Conservation (phyloP, 75 land plant genomes). For the Cupressus sempervirens region DNA sequence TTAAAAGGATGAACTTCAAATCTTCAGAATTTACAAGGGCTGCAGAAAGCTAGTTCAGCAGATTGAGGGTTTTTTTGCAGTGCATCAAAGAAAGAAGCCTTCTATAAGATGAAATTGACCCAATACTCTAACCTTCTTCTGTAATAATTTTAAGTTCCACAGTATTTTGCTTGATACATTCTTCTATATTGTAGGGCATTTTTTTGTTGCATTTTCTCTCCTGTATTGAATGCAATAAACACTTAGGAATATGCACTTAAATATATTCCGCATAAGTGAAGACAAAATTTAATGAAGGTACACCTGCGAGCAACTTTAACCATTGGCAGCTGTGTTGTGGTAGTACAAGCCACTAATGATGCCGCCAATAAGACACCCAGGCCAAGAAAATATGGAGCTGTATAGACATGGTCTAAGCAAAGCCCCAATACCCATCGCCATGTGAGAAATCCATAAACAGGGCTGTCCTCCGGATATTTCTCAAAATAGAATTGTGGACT, state of each 20-base stretch:
- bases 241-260: not conserved
- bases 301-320: constrained; percentile 95
- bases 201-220: not conserved
- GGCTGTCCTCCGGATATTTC: constrained; percentile 77
- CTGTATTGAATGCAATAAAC: not conserved
- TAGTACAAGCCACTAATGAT: constrained; percentile 97
- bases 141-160: not conserved
- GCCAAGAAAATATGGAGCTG: constrained; percentile 83
- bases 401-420: constrained; percentile 85
- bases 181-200: not conserved
- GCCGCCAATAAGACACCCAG: constrained; percentile 56
- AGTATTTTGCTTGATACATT: too few species aligned
- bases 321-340: constrained; percentile 84
- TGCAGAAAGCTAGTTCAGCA: not conserved
- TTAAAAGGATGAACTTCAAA: not conserved
- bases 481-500: constrained; percentile 67
- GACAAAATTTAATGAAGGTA: not conserved
- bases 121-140: not conserved
- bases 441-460: constrained; percentile 68
- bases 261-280: not conserved
- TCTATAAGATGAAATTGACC: not conserved
- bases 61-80: not conserved
- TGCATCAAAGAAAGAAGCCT: not conserved
- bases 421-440: constrained; percentile 79
- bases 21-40: not conserved